These are phyloP conservation scores for Sporothrix inflata DNA, from an alignment of 2,329 filamentous ascomycete genomes.

Conservation along the genomic window DNA sequence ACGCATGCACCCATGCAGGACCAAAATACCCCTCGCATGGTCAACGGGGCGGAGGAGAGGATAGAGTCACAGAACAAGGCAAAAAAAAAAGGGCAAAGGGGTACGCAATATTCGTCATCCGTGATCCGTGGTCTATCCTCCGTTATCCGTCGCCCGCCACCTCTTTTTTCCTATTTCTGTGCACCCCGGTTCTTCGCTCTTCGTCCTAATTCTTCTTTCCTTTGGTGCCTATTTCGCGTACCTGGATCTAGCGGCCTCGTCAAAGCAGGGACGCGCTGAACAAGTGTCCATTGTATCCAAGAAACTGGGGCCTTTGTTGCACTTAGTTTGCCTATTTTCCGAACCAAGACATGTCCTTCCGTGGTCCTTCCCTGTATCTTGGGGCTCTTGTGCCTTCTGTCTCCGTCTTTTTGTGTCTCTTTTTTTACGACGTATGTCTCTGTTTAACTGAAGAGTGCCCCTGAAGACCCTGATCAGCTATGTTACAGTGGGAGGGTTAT, in stretches of 20 bases:
- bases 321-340: slow-evolving; percentile 10
- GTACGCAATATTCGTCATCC: slow-evolving; percentile 9
- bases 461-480: slow-evolving; percentile 13
- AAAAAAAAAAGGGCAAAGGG: not conserved
- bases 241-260: slow-evolving; percentile 16
- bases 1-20: not conserved
- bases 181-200: not conserved
- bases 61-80: not conserved
- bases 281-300: not conserved
- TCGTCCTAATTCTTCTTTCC: not conserved
- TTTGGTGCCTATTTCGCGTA: not conserved
- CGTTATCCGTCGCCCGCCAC: not conserved
- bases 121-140: not conserved
- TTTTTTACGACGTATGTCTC: not conserved
- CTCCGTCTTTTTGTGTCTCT: too few relatives aligned
- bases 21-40: slow-evolving; percentile 18
- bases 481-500: not conserved
- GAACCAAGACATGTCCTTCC: slow-evolving; percentile 12
- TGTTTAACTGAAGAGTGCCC: not conserved
- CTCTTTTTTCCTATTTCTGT: not conserved
- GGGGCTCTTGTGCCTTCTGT: too few relatives aligned
- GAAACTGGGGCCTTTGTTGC: not conserved
- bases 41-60: not conserved
- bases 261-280: slow-evolving; percentile 11
- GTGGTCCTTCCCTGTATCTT: too few relatives aligned